phyloP scores from a whole-genome alignment of 768 basidiomycete species.

The Leccinum truebloodii region DNA sequence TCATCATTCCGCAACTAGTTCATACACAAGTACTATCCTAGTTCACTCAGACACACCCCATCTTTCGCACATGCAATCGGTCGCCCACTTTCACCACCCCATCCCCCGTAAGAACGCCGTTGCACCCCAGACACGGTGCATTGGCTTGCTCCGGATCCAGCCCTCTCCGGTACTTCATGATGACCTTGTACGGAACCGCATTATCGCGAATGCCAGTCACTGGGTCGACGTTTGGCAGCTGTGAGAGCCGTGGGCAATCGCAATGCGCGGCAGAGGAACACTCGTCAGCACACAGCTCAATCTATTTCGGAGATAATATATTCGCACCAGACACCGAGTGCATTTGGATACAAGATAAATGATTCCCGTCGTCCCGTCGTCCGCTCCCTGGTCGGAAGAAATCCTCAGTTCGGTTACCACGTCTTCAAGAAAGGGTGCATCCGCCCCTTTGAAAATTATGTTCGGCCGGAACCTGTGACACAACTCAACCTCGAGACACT shows the following conservation, averaged over 20 bases:
- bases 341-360: constrained; percentile 70
- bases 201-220: constrained; percentile 63
- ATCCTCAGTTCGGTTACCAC: constrained; percentile 62
- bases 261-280: constrained; percentile 2
- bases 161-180: constrained; percentile 71
- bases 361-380: constrained; percentile 16
- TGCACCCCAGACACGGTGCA: constrained; percentile 68
- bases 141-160: constrained; percentile 48
- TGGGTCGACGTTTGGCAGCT: constrained; percentile 77
- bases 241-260: constrained; percentile 9
- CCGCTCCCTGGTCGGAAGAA: constrained; percentile 35
- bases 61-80: constrained; percentile 49
- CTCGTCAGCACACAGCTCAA: constrained; percentile 5
- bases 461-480: constrained; percentile 70
- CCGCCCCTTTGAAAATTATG: constrained; percentile 64
- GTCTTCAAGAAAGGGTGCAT: constrained; percentile 72
- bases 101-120: constrained; percentile 50
- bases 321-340: constrained; percentile 67
- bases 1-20: background rate
- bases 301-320: constrained; percentile 10
- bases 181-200: constrained; percentile 73
- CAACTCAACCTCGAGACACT: constrained; percentile 4
- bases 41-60: constrained; percentile 30
- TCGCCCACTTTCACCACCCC: constrained; percentile 68
- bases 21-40: too few species aligned